phyloP scores from a whole-genome alignment of 192 early-diverging fungal genomes.

The Ambispora gerdemannii region DNA sequence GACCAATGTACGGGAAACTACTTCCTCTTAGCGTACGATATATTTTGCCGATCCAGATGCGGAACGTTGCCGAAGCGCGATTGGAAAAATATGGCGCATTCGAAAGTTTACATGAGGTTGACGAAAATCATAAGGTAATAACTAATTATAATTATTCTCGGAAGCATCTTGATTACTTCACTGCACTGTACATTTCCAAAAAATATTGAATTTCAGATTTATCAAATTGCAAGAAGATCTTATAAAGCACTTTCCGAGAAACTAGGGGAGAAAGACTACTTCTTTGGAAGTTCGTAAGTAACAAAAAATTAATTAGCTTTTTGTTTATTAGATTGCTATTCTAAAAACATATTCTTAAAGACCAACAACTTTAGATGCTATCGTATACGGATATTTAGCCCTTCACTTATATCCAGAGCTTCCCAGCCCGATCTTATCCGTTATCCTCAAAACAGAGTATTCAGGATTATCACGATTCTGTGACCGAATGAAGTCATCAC shows the following conservation, averaged over 20 bases:
- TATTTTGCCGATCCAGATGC: constrained; percentile 68
- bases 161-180: constrained; percentile 27
- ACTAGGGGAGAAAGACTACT: constrained; percentile 72
- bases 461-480: constrained; percentile 62
- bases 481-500: constrained; percentile 53
- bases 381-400: constrained; percentile 82
- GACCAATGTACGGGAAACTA: constrained; percentile 67
- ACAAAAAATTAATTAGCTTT: not conserved
- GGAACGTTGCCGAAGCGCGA: constrained; percentile 63
- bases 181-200: constrained; percentile 32
- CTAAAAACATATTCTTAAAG: too few relatives aligned
- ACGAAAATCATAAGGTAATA: constrained; percentile 33
- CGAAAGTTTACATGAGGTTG: constrained; percentile 24
- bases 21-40: constrained; percentile 69
- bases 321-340: not conserved
- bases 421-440: constrained; percentile 61
- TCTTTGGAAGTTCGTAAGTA: constrained; percentile 71
- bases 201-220: constrained; percentile 56
- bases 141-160: not conserved
- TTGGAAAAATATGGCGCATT: constrained; percentile 55
- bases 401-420: constrained; percentile 73
- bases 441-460: constrained; percentile 65
- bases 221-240: constrained; percentile 61
- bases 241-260: constrained; percentile 67
- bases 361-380: constrained; percentile 73